A percentile compares a stretch with the other conserved stretches of the same genome.
Evolutionary conservation across 306 rosid genomes (phyloP).

Genomic region (Begonia masoniana): DNA sequence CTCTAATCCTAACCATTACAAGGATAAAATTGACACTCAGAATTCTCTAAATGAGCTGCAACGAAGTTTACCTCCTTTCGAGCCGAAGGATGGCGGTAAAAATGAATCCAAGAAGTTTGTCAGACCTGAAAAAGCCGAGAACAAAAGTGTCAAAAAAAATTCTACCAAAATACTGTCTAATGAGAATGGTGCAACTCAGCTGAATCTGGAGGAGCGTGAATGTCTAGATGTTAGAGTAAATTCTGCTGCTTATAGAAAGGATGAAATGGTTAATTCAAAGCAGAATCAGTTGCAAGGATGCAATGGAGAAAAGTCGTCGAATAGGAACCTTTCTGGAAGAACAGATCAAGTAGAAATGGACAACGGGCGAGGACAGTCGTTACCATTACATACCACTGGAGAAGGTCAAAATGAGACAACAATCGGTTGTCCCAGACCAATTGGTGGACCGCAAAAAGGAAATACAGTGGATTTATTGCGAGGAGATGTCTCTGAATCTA

Average conservation of each 20-base stretch:
- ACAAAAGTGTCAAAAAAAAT: conserved; percentile 34
- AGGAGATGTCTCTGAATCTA: conserved; percentile 45
- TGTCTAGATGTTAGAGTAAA: conserved; percentile 23
- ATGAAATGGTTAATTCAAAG: conserved; percentile 25
- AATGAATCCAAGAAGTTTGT: conserved; percentile 43
- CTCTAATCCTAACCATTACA: conserved; percentile 34
- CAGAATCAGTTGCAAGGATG: conserved; percentile 37
- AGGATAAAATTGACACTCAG: conserved; percentile 31
- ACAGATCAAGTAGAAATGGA: conserved; percentile 43
- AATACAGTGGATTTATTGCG: conserved; percentile 29
- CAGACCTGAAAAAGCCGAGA: conserved; percentile 41
- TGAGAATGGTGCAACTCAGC: conserved; percentile 35
- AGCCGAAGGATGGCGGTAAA: conserved; percentile 42
- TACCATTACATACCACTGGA: conserved; percentile 38
- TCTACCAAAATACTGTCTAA: conserved; percentile 17
- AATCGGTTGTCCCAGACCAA: conserved; percentile 28
- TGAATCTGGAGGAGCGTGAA: conserved; percentile 25
- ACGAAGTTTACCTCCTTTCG: conserved; percentile 23
- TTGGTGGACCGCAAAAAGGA: conserved; percentile 44
- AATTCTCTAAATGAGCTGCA: conserved; percentile 35
- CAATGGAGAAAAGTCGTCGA: conserved; percentile 15
- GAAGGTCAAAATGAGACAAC: conserved; percentile 38
- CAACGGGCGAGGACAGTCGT: conserved; percentile 40
- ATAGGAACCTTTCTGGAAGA: conserved; percentile 38
- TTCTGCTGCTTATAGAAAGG: conserved; percentile 31